A percentile compares a stretch with the other conserved stretches of the same genome.
Conservation (phyloP, 164 flowering plant species). For the Macadamia tetraphylla region DNA sequence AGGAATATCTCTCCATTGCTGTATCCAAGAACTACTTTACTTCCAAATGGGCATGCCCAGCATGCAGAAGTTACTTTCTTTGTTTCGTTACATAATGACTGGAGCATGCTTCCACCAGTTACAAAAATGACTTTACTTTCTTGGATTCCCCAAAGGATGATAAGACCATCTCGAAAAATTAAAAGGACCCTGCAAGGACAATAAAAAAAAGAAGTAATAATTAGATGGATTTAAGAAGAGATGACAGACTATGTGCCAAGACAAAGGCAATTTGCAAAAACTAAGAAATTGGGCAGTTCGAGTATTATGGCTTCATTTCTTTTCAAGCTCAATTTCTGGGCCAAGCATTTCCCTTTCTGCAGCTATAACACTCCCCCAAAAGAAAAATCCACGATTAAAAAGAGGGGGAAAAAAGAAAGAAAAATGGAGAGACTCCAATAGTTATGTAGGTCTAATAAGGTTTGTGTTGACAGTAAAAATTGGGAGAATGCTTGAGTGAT, state of each 20-base stretch:
- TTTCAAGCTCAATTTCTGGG: too few relatives aligned
- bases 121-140: conserved; percentile 55
- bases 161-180: conserved; percentile 60
- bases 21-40: conserved; percentile 76
- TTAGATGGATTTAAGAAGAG: not conserved
- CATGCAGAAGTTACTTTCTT: conserved; percentile 79
- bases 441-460: too few relatives aligned
- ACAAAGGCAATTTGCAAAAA: too few relatives aligned
- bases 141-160: conserved; percentile 64
- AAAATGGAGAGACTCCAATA: too few relatives aligned
- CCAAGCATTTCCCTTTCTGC: too few relatives aligned
- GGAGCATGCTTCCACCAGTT: conserved; percentile 43
- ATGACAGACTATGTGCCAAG: not conserved
- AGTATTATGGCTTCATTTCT: too few relatives aligned
- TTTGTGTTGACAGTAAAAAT: too few relatives aligned
- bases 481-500: too few relatives aligned
- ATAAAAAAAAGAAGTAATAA: not conserved
- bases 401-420: too few relatives aligned
- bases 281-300: too few relatives aligned
- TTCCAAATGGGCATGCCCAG: conserved; percentile 86
- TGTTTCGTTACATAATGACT: conserved; percentile 36
- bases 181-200: conserved; percentile 61
- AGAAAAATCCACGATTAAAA: too few relatives aligned
- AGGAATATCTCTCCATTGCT: conserved; percentile 69
- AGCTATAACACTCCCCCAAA: too few relatives aligned